phyloP scores from a whole-genome alignment of 306 rosid species.

The Erythrophleum fordii region DNA sequence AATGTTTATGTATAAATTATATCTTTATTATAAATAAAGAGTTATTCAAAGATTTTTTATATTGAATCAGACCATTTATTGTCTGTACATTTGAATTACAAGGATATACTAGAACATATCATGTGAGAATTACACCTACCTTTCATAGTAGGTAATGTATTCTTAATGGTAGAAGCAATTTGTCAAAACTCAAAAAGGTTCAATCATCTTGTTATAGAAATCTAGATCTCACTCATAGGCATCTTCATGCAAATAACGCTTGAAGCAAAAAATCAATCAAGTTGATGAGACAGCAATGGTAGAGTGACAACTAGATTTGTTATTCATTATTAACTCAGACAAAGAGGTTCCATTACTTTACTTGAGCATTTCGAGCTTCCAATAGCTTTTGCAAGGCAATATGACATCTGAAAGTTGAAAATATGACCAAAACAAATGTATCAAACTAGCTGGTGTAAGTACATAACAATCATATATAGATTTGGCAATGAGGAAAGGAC shows the following conservation, averaged over 20 bases:
- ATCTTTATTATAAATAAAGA: too few relatives aligned
- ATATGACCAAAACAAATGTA: slow-evolving; percentile 28
- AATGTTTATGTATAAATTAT: too few relatives aligned
- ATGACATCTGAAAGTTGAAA: slow-evolving; percentile 60
- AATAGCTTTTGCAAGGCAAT: slow-evolving; percentile 59
- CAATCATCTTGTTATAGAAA: neutral
- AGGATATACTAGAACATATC: neutral
- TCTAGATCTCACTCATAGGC: neutral
- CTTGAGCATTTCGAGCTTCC: slow-evolving; percentile 46
- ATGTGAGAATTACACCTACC: neutral
- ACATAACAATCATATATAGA: neutral
- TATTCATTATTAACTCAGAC: slow-evolving; percentile 36
- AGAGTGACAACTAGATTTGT: slow-evolving; percentile 3
- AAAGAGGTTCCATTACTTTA: slow-evolving; percentile 35
- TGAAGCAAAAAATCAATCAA: neutral
- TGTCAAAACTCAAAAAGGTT: neutral
- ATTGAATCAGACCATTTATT: neutral
- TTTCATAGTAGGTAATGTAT: neutral
- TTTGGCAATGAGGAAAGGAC: slow-evolving; percentile 26
- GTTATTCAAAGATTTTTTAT: neutral
- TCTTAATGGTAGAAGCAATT: neutral
- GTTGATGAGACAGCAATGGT: neutral
- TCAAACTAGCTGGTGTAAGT: slow-evolving; percentile 30
- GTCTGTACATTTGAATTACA: neutral
- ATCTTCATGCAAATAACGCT: neutral